A percentile compares a stretch with the other conserved stretches of the same genome.
These are phyloP conservation scores for Physcia stellaris DNA, from an alignment of 495 filamentous ascomycete species.

Conservation along the genomic window DNA sequence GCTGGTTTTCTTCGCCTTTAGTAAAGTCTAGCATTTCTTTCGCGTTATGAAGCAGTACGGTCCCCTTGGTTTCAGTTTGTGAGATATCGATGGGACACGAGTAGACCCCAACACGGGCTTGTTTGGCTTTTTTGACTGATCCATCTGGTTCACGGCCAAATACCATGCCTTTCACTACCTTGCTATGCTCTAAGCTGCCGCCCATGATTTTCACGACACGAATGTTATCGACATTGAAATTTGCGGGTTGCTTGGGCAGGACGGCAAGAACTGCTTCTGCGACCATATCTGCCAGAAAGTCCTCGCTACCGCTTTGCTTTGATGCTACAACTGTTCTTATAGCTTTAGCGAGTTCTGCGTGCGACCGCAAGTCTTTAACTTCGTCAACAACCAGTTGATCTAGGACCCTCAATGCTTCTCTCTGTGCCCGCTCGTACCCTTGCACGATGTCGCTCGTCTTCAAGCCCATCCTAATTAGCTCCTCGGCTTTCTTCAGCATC, in stretches of 20 bases:
- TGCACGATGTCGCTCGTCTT: conserved; percentile 93
- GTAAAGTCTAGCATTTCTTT: conserved; percentile 98
- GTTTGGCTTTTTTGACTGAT: conserved; percentile 71
- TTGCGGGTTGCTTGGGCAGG: conserved; percentile 88
- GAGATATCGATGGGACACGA: conserved; percentile 90
- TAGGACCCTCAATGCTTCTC: conserved; percentile 68
- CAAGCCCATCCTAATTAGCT: conserved; percentile 84
- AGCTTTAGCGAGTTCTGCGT: conserved; percentile 80
- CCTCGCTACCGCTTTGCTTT: conserved; percentile 90
- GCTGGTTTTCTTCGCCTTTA: conserved; percentile 85
- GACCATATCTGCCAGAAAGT: conserved; percentile 71
- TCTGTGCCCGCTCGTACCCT: conserved; percentile 89
- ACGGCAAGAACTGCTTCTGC: conserved; percentile 90
- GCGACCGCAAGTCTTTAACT: conserved; percentile 66
- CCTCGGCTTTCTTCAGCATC: conserved; percentile 92
- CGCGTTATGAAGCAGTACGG: conserved; percentile 91
- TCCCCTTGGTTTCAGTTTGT: conserved; percentile 99
- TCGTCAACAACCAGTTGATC: conserved; percentile 88
- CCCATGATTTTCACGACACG: conserved; percentile 99
- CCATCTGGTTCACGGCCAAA: conserved; percentile 88
- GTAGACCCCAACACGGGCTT: conserved; percentile 94
- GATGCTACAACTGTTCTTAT: conserved; percentile 89
- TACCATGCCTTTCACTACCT: conserved; percentile 97
- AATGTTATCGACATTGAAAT: conserved; percentile 99
- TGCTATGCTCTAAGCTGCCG: conserved; percentile 80